Evolutionary conservation across 169 alveolate species (phyloP).

Genomic region (Theileria luwenshuni): DNA sequence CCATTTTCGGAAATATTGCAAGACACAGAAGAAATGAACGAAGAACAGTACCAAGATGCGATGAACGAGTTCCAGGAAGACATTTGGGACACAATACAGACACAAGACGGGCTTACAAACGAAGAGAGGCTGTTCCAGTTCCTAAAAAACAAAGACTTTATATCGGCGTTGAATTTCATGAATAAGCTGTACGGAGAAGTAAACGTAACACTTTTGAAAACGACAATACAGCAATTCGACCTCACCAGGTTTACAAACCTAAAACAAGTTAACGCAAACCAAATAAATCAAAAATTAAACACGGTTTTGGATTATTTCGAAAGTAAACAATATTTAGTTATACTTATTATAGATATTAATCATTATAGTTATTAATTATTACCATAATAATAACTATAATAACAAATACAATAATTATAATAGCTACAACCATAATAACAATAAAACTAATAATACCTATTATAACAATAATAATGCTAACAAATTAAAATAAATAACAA

Average conservation of each 20-base stretch:
- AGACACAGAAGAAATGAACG: not conserved
- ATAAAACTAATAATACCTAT: conserved; percentile 43
- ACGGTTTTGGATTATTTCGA: not conserved
- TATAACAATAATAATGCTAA: not conserved
- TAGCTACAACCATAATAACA: conserved; percentile 51
- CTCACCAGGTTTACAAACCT: not conserved
- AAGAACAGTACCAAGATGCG: not conserved
- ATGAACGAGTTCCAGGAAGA: not conserved
- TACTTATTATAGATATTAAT: not conserved
- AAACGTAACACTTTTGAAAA: not conserved
- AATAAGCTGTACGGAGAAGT: conserved; percentile 16
- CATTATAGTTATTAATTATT: not conserved
- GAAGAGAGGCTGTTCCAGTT: conserved; percentile 11
- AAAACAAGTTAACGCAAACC: not conserved
- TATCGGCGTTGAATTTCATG: not conserved
- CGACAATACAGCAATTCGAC: not conserved
- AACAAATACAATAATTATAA: conserved; percentile 50
- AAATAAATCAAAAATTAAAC: not conserved
- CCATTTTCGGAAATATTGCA: conserved; percentile 2
- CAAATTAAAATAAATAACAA: conserved; percentile 53
- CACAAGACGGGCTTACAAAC: not conserved
- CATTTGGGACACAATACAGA: not conserved
- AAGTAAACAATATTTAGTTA: not conserved
- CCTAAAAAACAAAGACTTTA: conserved; percentile 1
- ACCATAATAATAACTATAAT: conserved; percentile 26